Percentiles rank a stretch among this genome's conserved stretches.
Evolutionary conservation across 176 grass and related monocot genomes (phyloP).

Genomic region (Alopecurus myosuroides): DNA sequence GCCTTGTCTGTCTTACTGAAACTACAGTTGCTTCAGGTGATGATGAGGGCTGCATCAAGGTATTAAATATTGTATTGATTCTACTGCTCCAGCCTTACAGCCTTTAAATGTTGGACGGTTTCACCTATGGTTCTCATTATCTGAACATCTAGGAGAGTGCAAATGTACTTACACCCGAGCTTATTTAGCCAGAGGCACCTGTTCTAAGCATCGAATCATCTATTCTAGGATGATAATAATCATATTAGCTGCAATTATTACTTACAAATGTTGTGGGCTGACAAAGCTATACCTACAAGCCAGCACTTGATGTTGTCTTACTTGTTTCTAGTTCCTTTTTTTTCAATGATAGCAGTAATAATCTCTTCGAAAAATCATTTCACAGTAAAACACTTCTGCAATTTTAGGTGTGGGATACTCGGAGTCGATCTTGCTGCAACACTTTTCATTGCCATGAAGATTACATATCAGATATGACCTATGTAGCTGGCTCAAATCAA

Average conservation of each 20-base stretch:
- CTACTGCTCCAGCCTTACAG: neutral
- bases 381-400: neutral
- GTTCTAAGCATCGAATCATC: neutral
- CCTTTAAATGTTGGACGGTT: neutral
- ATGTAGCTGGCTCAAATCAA: conserved; percentile 65
- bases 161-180: neutral
- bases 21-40: conserved; percentile 78
- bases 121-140: neutral
- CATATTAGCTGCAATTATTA: neutral
- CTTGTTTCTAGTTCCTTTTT: neutral
- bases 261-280: neutral
- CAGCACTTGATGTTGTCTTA: neutral
- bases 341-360: neutral
- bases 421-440: conserved; percentile 74
- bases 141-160: neutral
- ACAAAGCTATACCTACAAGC: neutral
- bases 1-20: conserved; percentile 86
- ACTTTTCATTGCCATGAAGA: conserved; percentile 88
- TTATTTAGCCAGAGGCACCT: neutral
- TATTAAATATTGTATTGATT: conserved; percentile 25
- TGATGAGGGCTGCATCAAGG: conserved; percentile 94
- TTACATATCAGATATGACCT: conserved; percentile 89
- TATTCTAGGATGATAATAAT: neutral
- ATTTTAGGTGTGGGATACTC: conserved; percentile 89
- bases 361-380: conserved; percentile 1